phyloP scores from a whole-genome alignment of 805 yeast species.

The Metschnikowia picachoensis region DNA sequence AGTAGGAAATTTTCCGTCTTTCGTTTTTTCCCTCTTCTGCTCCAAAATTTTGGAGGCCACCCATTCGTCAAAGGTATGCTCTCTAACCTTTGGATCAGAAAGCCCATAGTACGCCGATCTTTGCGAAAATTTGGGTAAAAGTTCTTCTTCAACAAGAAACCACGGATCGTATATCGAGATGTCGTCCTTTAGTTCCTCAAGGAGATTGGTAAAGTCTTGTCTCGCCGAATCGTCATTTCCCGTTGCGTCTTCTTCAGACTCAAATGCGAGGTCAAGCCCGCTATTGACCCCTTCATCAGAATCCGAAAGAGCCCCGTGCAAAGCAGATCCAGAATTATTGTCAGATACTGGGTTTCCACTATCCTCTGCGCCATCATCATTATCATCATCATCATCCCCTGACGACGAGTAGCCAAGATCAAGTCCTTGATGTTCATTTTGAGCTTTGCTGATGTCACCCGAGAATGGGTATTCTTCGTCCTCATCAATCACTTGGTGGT shows the following conservation, averaged over 20 bases:
- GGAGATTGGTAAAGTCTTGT: conserved; percentile 22
- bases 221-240: conserved; percentile 2
- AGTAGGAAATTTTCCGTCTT: conserved; percentile 18
- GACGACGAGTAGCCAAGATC: conserved; percentile 19
- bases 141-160: conserved; percentile 36
- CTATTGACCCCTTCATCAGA: conserved; percentile 5
- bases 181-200: conserved; percentile 21
- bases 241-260: conserved; percentile 12
- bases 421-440: conserved; percentile 8
- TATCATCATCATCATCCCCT: conserved; percentile 3
- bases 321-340: neutral
- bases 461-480: neutral
- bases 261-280: conserved; percentile 17
- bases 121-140: conserved; percentile 25
- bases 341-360: neutral
- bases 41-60: neutral
- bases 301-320: neutral
- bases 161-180: conserved; percentile 37
- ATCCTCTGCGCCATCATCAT: neutral
- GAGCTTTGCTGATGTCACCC: neutral
- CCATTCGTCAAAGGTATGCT: conserved; percentile 14
- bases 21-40: neutral
- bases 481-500: too few relatives aligned
- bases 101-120: conserved; percentile 29
- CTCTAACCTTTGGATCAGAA: conserved; percentile 15